A percentile compares a stretch with the other conserved stretches of the same genome.
phyloP scores from a whole-genome alignment of 2,329 filamentous ascomycete species.

The Ceratocystis diversiconidia region DNA sequence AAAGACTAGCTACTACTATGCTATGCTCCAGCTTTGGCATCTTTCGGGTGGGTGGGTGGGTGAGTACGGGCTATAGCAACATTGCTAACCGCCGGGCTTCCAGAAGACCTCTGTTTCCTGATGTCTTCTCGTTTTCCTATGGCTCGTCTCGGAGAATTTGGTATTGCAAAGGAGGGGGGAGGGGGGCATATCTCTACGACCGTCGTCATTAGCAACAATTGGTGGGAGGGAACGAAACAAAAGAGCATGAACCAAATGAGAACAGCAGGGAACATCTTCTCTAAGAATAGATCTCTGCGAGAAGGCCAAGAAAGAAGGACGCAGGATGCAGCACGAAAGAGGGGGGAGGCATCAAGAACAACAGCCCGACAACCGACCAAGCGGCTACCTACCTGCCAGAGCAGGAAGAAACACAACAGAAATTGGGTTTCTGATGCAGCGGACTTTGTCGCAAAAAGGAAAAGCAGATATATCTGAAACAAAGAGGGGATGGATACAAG shows the following conservation, averaged over 20 bases:
- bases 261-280: not conserved
- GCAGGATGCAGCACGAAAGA: not conserved
- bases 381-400: conserved; percentile 1
- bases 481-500: not conserved
- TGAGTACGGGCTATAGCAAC: not conserved
- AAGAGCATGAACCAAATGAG: not conserved
- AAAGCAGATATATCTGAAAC: not conserved
- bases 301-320: not conserved
- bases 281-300: not conserved
- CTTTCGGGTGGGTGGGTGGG: not conserved
- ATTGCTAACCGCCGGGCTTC: not conserved
- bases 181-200: not conserved
- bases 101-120: not conserved
- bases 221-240: not conserved
- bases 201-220: not conserved
- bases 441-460: not conserved
- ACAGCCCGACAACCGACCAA: not conserved
- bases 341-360: not conserved
- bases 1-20: not conserved
- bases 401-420: not conserved
- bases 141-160: not conserved
- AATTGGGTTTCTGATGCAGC: not conserved
- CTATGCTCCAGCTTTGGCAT: not conserved
- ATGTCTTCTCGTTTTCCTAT: not conserved
- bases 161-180: not conserved